A percentile compares a stretch with the other conserved stretches of the same genome.
Conservation (phyloP, 768 basidiomycete species). For the Peribolospora kevripleyi region DNA sequence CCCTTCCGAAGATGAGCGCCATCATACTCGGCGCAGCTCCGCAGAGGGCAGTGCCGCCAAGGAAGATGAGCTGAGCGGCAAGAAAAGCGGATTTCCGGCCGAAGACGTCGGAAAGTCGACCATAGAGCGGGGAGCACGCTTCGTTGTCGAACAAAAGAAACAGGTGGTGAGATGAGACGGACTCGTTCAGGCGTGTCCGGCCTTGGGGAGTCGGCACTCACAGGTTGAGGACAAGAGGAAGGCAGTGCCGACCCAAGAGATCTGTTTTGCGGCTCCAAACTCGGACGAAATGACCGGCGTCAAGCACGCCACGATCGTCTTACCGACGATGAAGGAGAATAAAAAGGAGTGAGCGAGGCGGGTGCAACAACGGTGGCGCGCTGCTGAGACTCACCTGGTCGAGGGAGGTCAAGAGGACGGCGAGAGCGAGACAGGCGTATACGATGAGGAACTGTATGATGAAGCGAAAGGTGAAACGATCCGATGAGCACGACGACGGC, state of each 20-base stretch:
- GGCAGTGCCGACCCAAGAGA: not conserved
- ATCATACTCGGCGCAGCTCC: not conserved
- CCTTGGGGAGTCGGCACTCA: no score
- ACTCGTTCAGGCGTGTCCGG: no score
- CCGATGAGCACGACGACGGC: no score
- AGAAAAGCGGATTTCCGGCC: not conserved
- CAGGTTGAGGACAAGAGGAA: not conserved
- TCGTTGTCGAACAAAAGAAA: no score
- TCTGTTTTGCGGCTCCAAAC: not conserved
- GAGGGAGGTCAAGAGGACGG: not conserved
- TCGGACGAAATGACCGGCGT: not conserved
- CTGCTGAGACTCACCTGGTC: not conserved
- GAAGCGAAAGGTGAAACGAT: not conserved
- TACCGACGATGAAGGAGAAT: not conserved
- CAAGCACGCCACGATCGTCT: not conserved
- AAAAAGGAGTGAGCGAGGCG: not conserved
- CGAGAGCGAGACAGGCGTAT: not conserved
- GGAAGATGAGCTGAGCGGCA: not conserved
- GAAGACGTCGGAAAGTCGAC: not conserved
- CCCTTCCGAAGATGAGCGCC: not conserved
- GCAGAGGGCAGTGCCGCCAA: not conserved
- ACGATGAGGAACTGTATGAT: not conserved
- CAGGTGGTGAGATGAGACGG: no score
- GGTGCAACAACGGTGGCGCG: not conserved
- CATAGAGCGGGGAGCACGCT: not conserved